Percentiles rank a stretch among this genome's conserved stretches.
Evolutionary conservation across 2,329 filamentous ascomycete species (phyloP).

Genomic region (Rhynchosporium secalis): DNA sequence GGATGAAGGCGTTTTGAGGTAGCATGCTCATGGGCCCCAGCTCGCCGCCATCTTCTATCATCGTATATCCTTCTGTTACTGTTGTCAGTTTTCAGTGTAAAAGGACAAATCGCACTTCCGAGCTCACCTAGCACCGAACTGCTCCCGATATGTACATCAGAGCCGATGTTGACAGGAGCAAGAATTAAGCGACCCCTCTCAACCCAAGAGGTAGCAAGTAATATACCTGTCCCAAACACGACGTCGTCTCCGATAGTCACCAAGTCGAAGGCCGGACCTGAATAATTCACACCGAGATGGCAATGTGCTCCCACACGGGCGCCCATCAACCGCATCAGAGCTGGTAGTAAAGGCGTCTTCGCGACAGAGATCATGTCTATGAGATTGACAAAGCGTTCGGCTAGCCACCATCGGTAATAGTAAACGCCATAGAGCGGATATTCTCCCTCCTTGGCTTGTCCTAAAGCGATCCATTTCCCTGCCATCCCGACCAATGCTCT

Average conservation of each 20-base stretch:
- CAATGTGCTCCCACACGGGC: conserved; percentile 9
- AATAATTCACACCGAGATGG: conserved; percentile 7
- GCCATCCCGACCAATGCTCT: conserved; percentile 8
- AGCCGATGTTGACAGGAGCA: conserved; percentile 6
- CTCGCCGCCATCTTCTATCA: conserved; percentile 11
- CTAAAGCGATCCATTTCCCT: conserved; percentile 12
- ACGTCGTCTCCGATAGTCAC: conserved; percentile 14
- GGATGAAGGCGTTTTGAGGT: conserved; percentile 2
- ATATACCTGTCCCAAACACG: conserved; percentile 1
- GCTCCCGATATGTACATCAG: conserved; percentile 4
- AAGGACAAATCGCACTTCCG: not conserved
- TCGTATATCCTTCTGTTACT: conserved; percentile 9
- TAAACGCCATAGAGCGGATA: conserved; percentile 14
- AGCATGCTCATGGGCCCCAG: conserved; percentile 14
- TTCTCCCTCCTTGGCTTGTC: conserved; percentile 6
- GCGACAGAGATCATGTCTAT: conserved; percentile 13
- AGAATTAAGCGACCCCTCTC: conserved; percentile 11
- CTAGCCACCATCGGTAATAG: conserved; percentile 16
- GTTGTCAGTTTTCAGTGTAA: not conserved
- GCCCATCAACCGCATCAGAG: conserved; percentile 16
- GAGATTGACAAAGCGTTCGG: conserved; percentile 10
- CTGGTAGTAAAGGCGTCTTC: conserved; percentile 11
- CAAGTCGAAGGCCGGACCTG: conserved; percentile 8
- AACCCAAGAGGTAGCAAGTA: conserved; percentile 8
- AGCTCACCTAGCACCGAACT: conserved; percentile 12